Evolutionary conservation across 345 rosid species (phyloP), one percentile per base, ranked within the genome.

Genomic region (Diplotaxis tenuifolia): DNA sequence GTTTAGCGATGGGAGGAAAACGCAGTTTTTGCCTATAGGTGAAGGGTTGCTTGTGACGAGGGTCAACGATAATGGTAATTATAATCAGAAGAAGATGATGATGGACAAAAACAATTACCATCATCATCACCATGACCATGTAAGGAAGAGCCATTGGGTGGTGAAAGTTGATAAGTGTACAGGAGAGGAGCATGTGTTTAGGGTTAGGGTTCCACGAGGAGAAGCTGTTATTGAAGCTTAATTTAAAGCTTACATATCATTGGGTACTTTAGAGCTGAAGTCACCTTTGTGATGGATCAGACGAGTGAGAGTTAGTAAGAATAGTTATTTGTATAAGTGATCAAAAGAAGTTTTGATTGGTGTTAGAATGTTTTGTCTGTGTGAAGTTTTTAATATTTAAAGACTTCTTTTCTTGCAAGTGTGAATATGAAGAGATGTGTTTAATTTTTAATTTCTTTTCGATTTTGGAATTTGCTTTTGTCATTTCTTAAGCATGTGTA

Each of bases 101-200:
- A 69, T 11, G 45, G 25, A 23, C 21, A 19, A 67, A 36, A 57
- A 71, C 15, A 49, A 50, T 49, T 12, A 8, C 21, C 12, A 69
- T 57, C 14, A 57, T 42, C 53, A 62, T 38, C 65, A 63, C 38
- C 23, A 59, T 65, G 53, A 72, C 2, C 27, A 36, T 21, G 80
- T 71, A n/a, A 86, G 49, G 76, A 88, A 60, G 68, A 89, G 93
- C 77, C 86, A 82, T 14, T 91, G 97, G 97, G 80, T 91, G 73
- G 93, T 87, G 40, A 91, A 81, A 76, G 88, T 91, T 5, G 97
- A 91, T 75, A 70, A 91, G 75, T 89, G 87, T 29, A 91, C 97
- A 0, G 97, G 97, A 7, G 97, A 89, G 76, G 97, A 91, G 53
- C 96, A 91, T 68, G 91, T 89, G 22, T 91, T 87, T 62, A 89